A percentile compares a stretch with the other conserved stretches of the same genome.
Evolutionary conservation across 1,284 basidiomycete species (phyloP).

Genomic region (Paramarasmius palmivorus): DNA sequence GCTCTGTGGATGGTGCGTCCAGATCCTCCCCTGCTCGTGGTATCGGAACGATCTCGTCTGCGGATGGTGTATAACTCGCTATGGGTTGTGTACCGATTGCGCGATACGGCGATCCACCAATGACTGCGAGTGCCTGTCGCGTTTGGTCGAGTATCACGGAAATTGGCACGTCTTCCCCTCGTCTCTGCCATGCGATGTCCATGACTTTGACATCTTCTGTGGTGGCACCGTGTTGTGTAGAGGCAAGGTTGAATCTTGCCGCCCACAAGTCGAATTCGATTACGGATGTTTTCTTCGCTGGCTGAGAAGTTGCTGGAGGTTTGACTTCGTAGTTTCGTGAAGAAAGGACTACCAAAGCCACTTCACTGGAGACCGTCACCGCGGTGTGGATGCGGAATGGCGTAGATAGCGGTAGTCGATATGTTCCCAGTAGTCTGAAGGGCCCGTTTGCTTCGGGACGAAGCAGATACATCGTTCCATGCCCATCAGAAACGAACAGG

Average conservation of each 20-base stretch:
- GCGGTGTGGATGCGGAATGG: slow-evolving; percentile 65
- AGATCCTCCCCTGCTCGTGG: slow-evolving; percentile 60
- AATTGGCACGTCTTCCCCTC: slow-evolving; percentile 72
- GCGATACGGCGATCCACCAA: slow-evolving; percentile 59
- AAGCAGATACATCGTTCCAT: slow-evolving; percentile 67
- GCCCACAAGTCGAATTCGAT: slow-evolving; percentile 66
- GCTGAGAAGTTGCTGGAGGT: slow-evolving; percentile 15
- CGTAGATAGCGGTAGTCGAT: slow-evolving; percentile 43
- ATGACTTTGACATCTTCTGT: slow-evolving; percentile 23
- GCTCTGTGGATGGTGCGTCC: slow-evolving; percentile 28
- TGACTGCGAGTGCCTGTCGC: slow-evolving; percentile 50
- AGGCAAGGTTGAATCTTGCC: slow-evolving; percentile 48
- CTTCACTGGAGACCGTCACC: slow-evolving; percentile 35
- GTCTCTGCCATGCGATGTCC: slow-evolving; percentile 66
- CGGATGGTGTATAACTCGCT: slow-evolving; percentile 51
- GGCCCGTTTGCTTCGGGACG: slow-evolving; percentile 33
- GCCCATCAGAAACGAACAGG: slow-evolving; percentile 73
- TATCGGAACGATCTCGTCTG: slow-evolving; percentile 68
- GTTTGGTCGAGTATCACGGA: slow-evolving; percentile 51
- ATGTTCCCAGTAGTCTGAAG: slow-evolving; percentile 53
- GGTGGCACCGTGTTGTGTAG: neutral
- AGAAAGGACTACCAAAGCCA: slow-evolving; percentile 51
- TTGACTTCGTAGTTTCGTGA: slow-evolving; percentile 46
- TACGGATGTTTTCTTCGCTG: slow-evolving; percentile 20
- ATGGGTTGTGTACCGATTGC: slow-evolving; percentile 31